A percentile compares a stretch with the other conserved stretches of the same genome.
phyloP scores from a whole-genome alignment of 768 basidiomycete species.

The Macrocybe gigantea region DNA sequence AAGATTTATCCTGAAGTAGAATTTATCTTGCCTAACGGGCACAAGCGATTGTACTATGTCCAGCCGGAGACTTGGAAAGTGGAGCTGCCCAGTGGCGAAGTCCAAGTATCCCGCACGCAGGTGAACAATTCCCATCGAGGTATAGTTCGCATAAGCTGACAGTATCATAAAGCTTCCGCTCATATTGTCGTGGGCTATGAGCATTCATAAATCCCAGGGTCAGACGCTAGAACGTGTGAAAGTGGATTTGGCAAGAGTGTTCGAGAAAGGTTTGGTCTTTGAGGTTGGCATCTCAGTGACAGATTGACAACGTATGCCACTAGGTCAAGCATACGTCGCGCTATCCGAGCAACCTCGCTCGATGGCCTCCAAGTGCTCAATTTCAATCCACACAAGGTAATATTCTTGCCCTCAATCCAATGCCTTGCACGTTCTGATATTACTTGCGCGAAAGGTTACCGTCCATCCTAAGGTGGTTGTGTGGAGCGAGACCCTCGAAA shows the following conservation, averaged over 20 bases:
- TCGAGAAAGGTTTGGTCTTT: constrained; percentile 72
- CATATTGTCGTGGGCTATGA: constrained; percentile 96
- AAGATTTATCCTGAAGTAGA: constrained; percentile 67
- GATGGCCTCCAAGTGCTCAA: constrained; percentile 82
- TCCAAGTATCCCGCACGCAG: constrained; percentile 77
- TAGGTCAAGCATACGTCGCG: constrained; percentile 89
- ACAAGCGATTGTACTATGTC: constrained; percentile 49
- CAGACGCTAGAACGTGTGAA: constrained; percentile 94
- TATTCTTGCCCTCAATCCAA: background rate
- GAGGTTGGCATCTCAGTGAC: background rate
- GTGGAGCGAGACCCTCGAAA: constrained; percentile 69
- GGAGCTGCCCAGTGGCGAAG: constrained; percentile 80
- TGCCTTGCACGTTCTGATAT: background rate
- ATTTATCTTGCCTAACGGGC: constrained; percentile 60
- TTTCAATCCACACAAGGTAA: constrained; percentile 71
- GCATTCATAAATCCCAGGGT: constrained; percentile 97
- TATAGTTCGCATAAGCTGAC: constrained; percentile 1
- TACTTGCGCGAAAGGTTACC: constrained; percentile 39
- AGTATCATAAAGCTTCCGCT: constrained; percentile 59
- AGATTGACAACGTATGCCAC: constrained; percentile 2
- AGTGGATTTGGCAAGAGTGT: constrained; percentile 88
- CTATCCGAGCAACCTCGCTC: constrained; percentile 85
- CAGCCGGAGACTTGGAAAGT: constrained; percentile 78
- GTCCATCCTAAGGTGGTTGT: constrained; percentile 67
- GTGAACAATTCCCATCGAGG: constrained; percentile 28